phyloP scores from a whole-genome alignment of 139 green algal species.

The Chlorella sp. region DNA sequence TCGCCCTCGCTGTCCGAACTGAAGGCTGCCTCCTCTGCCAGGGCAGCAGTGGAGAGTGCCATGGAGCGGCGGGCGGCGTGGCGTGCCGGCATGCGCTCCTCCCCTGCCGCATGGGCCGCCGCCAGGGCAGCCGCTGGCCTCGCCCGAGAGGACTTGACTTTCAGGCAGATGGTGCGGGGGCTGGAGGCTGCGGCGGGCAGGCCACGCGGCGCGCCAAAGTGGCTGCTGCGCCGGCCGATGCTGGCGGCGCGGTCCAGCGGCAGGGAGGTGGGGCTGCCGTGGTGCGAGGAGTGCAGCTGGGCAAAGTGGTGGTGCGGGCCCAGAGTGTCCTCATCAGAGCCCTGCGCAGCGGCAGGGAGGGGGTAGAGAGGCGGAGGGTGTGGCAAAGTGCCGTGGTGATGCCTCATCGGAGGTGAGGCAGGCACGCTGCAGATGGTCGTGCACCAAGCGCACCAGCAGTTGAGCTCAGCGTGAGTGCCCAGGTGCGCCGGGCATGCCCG shows the following conservation, averaged over 20 bases:
- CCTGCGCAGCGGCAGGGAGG: background rate
- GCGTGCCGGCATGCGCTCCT: background rate
- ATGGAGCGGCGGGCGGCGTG: constrained; percentile 24
- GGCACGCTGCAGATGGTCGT: too few relatives aligned
- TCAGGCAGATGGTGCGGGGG: constrained; percentile 20
- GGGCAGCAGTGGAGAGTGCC: constrained; percentile 12
- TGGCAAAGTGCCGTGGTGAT: too few relatives aligned
- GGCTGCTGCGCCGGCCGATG: constrained; percentile 2
- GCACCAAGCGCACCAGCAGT: too few relatives aligned
- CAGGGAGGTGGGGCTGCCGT: background rate
- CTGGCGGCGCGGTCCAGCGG: constrained; percentile 3
- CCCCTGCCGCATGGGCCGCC: background rate
- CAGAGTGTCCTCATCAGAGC: constrained; percentile 16
- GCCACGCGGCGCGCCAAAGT: background rate
- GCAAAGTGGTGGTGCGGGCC: background rate
- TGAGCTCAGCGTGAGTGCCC: too few relatives aligned
- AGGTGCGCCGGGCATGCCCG: too few relatives aligned
- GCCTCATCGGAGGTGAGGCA: too few relatives aligned
- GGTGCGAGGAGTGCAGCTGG: background rate
- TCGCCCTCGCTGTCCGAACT: background rate
- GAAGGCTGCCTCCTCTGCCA: background rate
- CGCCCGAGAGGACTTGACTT: background rate
- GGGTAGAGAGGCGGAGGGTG: background rate
- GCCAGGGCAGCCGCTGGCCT: background rate
- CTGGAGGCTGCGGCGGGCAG: background rate